Evolutionary conservation across 176 grass and related monocot genomes (phyloP).

Genomic region (Miscanthus lutarioriparius): DNA sequence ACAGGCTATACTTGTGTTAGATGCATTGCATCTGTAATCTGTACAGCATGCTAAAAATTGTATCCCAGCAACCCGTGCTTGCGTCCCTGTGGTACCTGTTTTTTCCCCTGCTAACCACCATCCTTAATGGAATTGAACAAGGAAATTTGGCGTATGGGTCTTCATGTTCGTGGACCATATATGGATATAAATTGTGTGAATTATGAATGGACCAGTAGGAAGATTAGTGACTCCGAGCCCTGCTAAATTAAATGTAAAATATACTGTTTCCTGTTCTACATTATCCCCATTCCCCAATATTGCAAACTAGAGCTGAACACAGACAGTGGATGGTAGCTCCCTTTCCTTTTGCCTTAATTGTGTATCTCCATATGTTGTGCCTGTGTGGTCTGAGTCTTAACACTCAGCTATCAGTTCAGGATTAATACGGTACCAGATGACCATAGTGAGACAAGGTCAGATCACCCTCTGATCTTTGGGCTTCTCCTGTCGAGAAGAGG

Average conservation of each 20-base stretch:
- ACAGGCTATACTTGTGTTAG: not conserved
- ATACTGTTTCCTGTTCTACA: not conserved
- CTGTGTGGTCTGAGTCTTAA: not conserved
- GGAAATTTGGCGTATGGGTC: not conserved
- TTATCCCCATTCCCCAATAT: not conserved
- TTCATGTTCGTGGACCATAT: not conserved
- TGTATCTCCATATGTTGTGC: not conserved
- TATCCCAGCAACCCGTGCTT: not conserved
- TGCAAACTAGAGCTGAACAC: not conserved
- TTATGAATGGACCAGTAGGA: not conserved
- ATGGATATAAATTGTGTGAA: not conserved
- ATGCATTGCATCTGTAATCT: conserved; percentile 13
- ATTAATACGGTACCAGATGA: not conserved
- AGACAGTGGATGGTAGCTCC: not conserved
- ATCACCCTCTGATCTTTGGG: not conserved
- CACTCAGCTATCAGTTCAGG: not conserved
- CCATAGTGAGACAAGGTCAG: not conserved
- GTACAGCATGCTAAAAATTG: not conserved
- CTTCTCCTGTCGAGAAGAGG: not conserved
- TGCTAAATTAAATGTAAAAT: not conserved
- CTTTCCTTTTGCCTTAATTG: not conserved
- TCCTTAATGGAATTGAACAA: not conserved
- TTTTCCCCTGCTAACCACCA: not conserved
- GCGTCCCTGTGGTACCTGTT: not conserved
- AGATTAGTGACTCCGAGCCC: not conserved